Base-by-base conservation (phyloP, 1,139 yeast species). In the Zygosaccharomyces sapae region DNA sequence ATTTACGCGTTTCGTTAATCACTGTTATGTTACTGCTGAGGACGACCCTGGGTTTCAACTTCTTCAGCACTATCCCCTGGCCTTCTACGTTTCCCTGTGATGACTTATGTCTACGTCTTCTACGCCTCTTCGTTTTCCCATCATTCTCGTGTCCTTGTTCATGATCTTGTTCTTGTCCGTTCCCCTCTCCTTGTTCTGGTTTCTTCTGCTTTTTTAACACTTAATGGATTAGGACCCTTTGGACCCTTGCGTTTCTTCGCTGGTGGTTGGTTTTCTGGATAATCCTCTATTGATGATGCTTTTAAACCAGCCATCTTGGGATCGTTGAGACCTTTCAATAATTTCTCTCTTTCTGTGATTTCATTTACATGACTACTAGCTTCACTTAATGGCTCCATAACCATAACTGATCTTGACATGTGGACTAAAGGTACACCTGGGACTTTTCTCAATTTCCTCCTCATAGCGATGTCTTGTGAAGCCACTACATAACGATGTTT, bases 351-450 rank as follows among this genome's bases (percentile, higher is more conserved):
- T 65, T 92, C 98, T 42, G 76, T 70, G 31, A 67, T 61, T 37
- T 69, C 68, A 38, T 86, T 81, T 31, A 75, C 77, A 44, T 70
- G 69, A 13, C 76, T 74, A 41, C 94, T 84, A 8, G 86, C 86
- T 39, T 77, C 78, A 44, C 95, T 85, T 55, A 90, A 71, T 10
- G 96, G 96, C 67, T 92, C 99, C 94, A 92, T 83, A 38, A 92
- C 83, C 92, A 92, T 86, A 19, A 94, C 98, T 1, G 96, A 81
- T 54, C 96, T 75, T 62, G 86, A 84, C 79, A 92, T 81, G 65
- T 86, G 89, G 6, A 90, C 72, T 55, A 92, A 68, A 0, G 99
- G 99, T 2, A 88, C 85, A 8, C 96, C 98, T 0, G 98, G 95
- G 12, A 89, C 74, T 30, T 71, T 71, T 55, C 97, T 76, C 53